Base-by-base conservation (phyloP, 2,329 filamentous ascomycete genomes). In the Pyricularia grisea region DNA sequence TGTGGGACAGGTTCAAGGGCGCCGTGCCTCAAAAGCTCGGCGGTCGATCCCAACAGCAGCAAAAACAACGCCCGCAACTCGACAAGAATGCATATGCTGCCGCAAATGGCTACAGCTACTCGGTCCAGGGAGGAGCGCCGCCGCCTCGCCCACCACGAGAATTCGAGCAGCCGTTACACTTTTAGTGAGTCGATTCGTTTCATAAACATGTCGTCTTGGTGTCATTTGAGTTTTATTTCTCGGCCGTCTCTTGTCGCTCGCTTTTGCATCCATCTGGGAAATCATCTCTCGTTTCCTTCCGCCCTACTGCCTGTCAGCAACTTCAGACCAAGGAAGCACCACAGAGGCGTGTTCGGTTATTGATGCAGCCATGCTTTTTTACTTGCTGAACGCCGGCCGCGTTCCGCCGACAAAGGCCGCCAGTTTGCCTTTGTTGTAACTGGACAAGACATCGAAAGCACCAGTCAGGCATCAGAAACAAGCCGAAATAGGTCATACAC, bases 101-200 rank as follows among this genome's bases (percentile, higher is more conserved):
- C 69, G 66, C 23, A 42, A 25, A 65, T 64, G 78, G 78, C 65
- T 80, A 81, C 72, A 75, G 72, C 64, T 80, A 79, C 70, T 75
- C 77, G 0, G 78, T 81, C 70, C 75, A 74, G 71, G 79, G 78
- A 63, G 78, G 78, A 3, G 74, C 76, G 31, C 70, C 78, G 66
- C 74, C 78, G 31, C 71, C 72, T 50, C 71, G 75, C 42, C 76
- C 77, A n/a, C 73, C 76, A 4, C 74, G 73, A 66, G 76, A 78
- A 68, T 74, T 74, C 69, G 68, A 75, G 68, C 72, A 73, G 65
- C 71, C 73, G 33, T 67, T 73, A 31, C 69, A 71, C 25, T 75
- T 72, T n/a, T 73, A 73, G 74, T 76, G 72, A 74, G 73, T 67
- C 33, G 42, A 68, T 66, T 65, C 60, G 42, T 65, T 67, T 68